Evolutionary conservation across 2,329 filamentous ascomycete genomes (phyloP).

Genomic region (Exophiala bonariae): DNA sequence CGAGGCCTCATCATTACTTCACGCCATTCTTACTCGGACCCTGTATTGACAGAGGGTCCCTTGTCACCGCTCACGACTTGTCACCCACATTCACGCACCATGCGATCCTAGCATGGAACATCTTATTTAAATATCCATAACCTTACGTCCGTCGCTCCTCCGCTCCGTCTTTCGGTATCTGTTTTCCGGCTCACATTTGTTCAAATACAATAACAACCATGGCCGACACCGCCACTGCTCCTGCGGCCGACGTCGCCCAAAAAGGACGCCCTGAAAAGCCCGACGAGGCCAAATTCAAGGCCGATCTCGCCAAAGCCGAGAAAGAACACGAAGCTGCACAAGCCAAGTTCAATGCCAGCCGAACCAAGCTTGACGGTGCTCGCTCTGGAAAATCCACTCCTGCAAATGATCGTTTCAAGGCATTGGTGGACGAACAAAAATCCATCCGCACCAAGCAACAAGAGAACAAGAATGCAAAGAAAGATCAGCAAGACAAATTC

Average conservation of each 20-base stretch:
- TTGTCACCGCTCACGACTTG: too few relatives aligned
- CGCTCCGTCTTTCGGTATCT: slow-evolving; percentile 16
- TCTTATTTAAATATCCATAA: slow-evolving; percentile 1
- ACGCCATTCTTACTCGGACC: too few relatives aligned
- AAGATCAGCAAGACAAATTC: slow-evolving; percentile 80
- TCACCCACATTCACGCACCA: neutral
- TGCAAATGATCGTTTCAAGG: slow-evolving; percentile 76
- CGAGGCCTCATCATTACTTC: too few relatives aligned
- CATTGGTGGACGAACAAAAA: slow-evolving; percentile 66
- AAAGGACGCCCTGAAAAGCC: slow-evolving; percentile 75
- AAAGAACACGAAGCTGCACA: slow-evolving; percentile 81
- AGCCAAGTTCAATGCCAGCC: slow-evolving; percentile 73
- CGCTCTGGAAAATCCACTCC: slow-evolving; percentile 78
- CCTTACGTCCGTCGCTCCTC: slow-evolving; percentile 11
- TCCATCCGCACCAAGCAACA: slow-evolving; percentile 86
- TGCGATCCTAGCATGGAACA: slow-evolving; percentile 21
- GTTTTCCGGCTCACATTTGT: slow-evolving; percentile 4
- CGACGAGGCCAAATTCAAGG: slow-evolving; percentile 81
- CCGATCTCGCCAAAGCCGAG: slow-evolving; percentile 74
- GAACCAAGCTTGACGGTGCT: slow-evolving; percentile 82
- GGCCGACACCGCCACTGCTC: slow-evolving; percentile 35
- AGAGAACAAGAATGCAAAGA: slow-evolving; percentile 79
- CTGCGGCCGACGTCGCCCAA: slow-evolving; percentile 36
- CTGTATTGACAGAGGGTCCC: too few relatives aligned
- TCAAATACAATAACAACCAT: slow-evolving; percentile 28